Evolutionary conservation across 352 stramenopile genomes (phyloP).

Genomic region (Globisporangium barbulae): DNA sequence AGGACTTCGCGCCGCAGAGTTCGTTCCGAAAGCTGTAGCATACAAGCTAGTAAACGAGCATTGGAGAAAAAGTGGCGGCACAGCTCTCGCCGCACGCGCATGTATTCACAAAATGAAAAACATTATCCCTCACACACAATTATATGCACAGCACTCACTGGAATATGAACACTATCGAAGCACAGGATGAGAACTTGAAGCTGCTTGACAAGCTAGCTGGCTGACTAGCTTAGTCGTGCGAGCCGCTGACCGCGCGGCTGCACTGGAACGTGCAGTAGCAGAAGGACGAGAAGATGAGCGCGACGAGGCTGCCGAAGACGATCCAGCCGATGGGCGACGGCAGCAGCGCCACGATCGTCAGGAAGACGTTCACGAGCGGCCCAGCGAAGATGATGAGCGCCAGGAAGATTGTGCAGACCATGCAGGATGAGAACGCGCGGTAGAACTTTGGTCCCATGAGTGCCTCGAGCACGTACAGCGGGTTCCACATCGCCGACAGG

Average conservation of each 20-base stretch:
- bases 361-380: conserved; percentile 66
- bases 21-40: not conserved
- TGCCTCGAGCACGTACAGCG: conserved; percentile 72
- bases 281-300: conserved; percentile 31
- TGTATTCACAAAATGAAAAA: not conserved
- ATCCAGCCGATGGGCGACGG: conserved; percentile 58
- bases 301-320: conserved; percentile 46
- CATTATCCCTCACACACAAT: not conserved
- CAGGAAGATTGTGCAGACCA: conserved; percentile 54
- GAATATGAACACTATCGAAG: not conserved
- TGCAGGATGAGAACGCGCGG: conserved; percentile 57
- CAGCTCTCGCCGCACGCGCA: not conserved
- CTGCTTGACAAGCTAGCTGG: not conserved
- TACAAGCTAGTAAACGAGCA: not conserved
- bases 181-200: not conserved
- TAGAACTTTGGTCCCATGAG: conserved; percentile 77
- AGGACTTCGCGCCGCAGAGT: not conserved
- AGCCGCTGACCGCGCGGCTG: conserved; percentile 38
- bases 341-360: conserved; percentile 63
- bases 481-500: conserved; percentile 81
- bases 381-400: conserved; percentile 63
- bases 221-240: conserved; percentile 4
- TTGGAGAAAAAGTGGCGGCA: not conserved
- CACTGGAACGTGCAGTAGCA: conserved; percentile 60
- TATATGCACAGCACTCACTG: not conserved